Evolutionary conservation across 176 grass and related monocot genomes (phyloP).

Genomic region (Paspalum vaginatum): DNA sequence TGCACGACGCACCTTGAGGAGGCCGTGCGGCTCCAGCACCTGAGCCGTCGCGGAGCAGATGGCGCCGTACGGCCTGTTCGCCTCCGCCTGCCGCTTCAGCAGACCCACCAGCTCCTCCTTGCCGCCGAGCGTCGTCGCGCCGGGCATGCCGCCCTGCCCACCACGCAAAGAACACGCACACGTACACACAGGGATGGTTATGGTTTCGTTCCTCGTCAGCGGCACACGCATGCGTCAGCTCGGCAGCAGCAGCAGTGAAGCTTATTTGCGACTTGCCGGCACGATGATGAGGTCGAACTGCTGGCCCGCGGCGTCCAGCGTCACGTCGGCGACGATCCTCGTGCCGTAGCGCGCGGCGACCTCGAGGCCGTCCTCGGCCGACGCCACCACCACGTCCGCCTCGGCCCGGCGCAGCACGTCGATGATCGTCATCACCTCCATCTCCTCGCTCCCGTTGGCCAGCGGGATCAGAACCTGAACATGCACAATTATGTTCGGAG

Average conservation of each 20-base stretch:
- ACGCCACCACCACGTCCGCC: constrained; percentile 59
- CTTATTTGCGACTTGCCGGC: constrained; percentile 38
- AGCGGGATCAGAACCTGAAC: constrained; percentile 64
- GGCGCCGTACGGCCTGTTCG: constrained; percentile 57
- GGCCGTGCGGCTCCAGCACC: constrained; percentile 58
- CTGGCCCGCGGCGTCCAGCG: constrained; percentile 46
- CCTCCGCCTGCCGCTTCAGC: constrained; percentile 52
- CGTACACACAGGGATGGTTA: too few species aligned
- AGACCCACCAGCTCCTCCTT: constrained; percentile 45
- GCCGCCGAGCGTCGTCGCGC: constrained; percentile 44
- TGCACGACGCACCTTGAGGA: constrained; percentile 43
- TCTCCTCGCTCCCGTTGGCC: constrained; percentile 55
- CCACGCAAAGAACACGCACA: too few species aligned
- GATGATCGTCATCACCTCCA: constrained; percentile 54
- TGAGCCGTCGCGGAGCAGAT: constrained; percentile 60
- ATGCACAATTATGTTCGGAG: neutral
- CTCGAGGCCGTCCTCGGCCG: constrained; percentile 45
- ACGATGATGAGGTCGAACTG: constrained; percentile 60
- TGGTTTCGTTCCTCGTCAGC: too few species aligned
- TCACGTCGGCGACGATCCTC: constrained; percentile 57
- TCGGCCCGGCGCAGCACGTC: constrained; percentile 62
- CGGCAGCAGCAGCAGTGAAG: too few species aligned
- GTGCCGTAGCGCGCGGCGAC: constrained; percentile 45
- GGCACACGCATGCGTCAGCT: too few species aligned
- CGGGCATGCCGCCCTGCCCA: constrained; percentile 58